These are phyloP conservation scores for Epichloe sibirici DNA, from an alignment of 2,329 filamentous ascomycete species.

Conservation along the genomic window DNA sequence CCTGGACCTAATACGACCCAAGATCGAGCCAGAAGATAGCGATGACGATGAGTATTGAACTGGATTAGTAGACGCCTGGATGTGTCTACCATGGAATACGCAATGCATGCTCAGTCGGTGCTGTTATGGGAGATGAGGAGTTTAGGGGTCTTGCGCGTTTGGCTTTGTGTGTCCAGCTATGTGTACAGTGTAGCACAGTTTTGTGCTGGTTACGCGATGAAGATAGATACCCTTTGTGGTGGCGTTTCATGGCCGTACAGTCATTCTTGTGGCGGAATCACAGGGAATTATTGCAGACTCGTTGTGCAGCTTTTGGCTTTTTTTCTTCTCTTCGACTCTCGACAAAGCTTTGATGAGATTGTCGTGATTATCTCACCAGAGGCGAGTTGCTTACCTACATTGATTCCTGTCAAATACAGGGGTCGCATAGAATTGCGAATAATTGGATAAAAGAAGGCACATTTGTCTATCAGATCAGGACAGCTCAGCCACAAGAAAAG, in stretches of 20 bases:
- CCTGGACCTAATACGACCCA: slow-evolving; percentile 23
- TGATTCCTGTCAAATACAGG: too few species aligned
- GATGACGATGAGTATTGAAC: slow-evolving; percentile 9
- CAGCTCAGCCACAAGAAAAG: too few species aligned
- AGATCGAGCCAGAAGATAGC: slow-evolving; percentile 14
- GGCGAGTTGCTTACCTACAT: too few species aligned
- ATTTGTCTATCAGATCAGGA: too few species aligned
- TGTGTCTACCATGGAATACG: neutral
- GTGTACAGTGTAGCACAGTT: slow-evolving; percentile 2
- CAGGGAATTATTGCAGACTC: too few species aligned
- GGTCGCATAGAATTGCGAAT: too few species aligned
- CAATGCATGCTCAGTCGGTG: neutral
- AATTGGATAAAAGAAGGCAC: too few species aligned
- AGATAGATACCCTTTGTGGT: neutral
- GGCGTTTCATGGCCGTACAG: neutral
- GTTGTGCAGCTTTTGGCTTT: too few species aligned
- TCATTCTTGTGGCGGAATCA: too few species aligned
- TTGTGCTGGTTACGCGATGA: neutral
- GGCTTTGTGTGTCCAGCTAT: neutral
- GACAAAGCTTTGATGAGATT: too few species aligned
- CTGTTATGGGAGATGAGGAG: neutral
- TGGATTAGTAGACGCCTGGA: neutral
- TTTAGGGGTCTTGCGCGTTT: neutral
- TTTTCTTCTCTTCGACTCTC: too few species aligned
- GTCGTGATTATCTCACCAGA: too few species aligned